phyloP scores from a whole-genome alignment of 306 rosid species.

The Quillaja saponaria region DNA sequence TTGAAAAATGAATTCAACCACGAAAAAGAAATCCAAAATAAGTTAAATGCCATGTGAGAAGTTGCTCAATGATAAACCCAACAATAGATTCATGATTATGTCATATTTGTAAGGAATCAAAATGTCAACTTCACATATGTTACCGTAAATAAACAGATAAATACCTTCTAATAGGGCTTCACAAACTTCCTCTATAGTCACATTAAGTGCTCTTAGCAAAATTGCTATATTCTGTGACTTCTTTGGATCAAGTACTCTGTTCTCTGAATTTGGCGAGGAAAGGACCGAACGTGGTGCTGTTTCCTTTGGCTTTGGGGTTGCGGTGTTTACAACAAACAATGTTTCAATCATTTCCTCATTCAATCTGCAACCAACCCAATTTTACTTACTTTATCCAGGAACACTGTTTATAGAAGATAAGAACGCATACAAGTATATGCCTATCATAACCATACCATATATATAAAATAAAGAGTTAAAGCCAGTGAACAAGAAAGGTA shows the following conservation, averaged over 20 bases:
- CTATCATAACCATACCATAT: too few species aligned
- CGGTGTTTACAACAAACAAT: slow-evolving; percentile 67
- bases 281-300: slow-evolving; percentile 46
- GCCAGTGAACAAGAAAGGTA: neutral
- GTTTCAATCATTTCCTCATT: slow-evolving; percentile 96
- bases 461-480: neutral
- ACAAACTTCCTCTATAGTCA: slow-evolving; percentile 90
- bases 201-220: slow-evolving; percentile 80
- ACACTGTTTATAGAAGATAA: neutral
- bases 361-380: slow-evolving; percentile 54
- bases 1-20: too few species aligned
- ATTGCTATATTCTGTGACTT: slow-evolving; percentile 95
- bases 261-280: slow-evolving; percentile 48
- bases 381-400: neutral
- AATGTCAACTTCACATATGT: too few species aligned
- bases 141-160: too few species aligned
- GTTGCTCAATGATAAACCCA: too few species aligned
- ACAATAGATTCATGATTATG: too few species aligned
- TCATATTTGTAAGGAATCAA: too few species aligned
- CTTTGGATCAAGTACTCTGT: slow-evolving; percentile 85
- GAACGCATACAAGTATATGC: too few species aligned
- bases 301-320: slow-evolving; percentile 48
- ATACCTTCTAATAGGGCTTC: slow-evolving; percentile 92
- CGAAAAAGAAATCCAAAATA: too few species aligned
- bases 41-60: too few species aligned